Base-by-base conservation (phyloP, 257 asterid genomes). In the Gynochthodes officinalis region DNA sequence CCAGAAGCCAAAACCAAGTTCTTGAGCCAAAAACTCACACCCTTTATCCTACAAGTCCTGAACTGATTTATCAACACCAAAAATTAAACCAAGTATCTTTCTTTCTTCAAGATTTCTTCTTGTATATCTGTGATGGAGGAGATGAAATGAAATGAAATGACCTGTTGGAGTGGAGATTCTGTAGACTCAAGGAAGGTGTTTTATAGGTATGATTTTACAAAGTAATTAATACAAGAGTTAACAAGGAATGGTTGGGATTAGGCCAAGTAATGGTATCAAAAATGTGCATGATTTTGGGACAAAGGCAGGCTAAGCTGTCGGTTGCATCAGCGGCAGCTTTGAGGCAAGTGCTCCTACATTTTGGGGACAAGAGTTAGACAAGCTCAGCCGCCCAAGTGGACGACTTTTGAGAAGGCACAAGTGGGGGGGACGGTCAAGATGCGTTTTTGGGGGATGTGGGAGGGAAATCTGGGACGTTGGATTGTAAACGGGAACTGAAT, bases 351-450 rank as follows among this genome's bases (percentile, higher is more conserved):
- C 65, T 73, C 74, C 69, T 19, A 42, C 74, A 69, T 74, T 62
- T 19, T 64, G 93, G 96, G 82, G 91, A 90, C 96, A 90, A 69
- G 78, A 27, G 78, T 62, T 81, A 78, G 96, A 90, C 95, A 88
- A 70, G 78, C 84, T 64, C 77, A 78, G 80, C 89, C 89, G 86
- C 87, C 88, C 87, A 80, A 75, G 78, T 83, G 86, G 86, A 76
- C 75, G 76, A 79, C 77, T 80, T 79, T 75, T 60, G 30, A 57
- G 11, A 49, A 48, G n/a, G n/a, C 58, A 44, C 54, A 53, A 64
- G 49, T 68, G 7, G 66, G 40, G 74, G 9, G 39, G 35, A 77
- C 70, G 85, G 83, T 79, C 75, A 53, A 79, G 89, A 82, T 82
- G 78, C 54, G 75, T 49, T 78, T 78, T 76, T 28, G 74, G 84